Evolutionary conservation across 345 rosid species (phyloP), one percentile per base, ranked within the genome.

Genomic region (Hevea brasiliensis): DNA sequence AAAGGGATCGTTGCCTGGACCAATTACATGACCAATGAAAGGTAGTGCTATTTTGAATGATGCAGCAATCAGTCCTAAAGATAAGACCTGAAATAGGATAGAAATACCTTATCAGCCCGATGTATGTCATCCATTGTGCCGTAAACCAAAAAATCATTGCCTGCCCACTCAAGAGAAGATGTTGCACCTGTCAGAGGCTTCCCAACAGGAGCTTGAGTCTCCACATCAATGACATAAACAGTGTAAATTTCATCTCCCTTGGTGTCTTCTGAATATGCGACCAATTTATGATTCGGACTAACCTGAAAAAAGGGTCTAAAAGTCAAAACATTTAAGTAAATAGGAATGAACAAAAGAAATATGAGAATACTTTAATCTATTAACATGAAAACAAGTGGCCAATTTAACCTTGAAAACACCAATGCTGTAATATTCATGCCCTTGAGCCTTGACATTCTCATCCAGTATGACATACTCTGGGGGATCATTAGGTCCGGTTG

Each of bases 261-360:
- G 18, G 86, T 87, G 77, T 94, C 98, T 81, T 92, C 96, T 3
- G 96, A 94, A 81, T 88, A 94, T 23, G 97, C 94, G 53, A 84
- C 92, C 83, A 94, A 55, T 80, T 90, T 90, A 80, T 87, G 88
- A 70, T 85, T 83, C 1, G 96, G 97, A 72, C 90, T 89, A 37
- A 81, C 88, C 98, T 94, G 82, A 57, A 55, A 26, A 74, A 74
- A 79, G 3, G 58, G 18, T n/a, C 63, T 27, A 70, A 72, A 76
- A 1, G 44, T 7, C 45, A 42, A 48, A 27, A 11, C 12, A 41
- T 41, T 44, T 44, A 44, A 67, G 20, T 32, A 41, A 66, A n/a
- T 2, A 8, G 20, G n/a, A 57, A 70, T 1, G 56, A 51, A 11
- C 58, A 54, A 26, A 50, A 15, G 65, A 50, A 57, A 17, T 47